Base-by-base conservation (phyloP, 2,329 filamentous ascomycete genomes). In the Trichophyton mentagrophytes region DNA sequence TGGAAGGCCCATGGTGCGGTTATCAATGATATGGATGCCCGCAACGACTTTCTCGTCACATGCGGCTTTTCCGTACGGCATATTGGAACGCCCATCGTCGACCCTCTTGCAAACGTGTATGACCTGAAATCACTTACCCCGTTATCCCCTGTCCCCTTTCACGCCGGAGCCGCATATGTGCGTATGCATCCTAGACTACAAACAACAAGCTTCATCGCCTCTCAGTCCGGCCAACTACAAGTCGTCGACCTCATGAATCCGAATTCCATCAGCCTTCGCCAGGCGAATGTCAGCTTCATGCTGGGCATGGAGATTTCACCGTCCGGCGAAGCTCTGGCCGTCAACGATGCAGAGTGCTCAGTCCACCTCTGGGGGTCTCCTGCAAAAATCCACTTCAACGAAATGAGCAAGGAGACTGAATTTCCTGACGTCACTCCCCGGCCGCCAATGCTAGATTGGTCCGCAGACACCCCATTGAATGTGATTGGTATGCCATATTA, bases 1-100 rank as follows among this genome's bases (percentile, higher is more conserved):
- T 99, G 93, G 88, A 89, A 89, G 70, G 90, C 92, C 0, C 93
- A 99, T 70, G 86, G 87, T 1, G 88, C 89, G 7, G 83, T 85
- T 58, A 89, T 99, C 71, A 96, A 90, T 72, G 92, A 97, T 72
- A 96, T 99, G 89, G 93, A 99, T 76, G 90, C 91, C 7, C 89
- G 93, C 70, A 89, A 93, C 69, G 92, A 97, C 72, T 93, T 93
- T 66, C 85, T 99, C 60, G 88, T 97, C 22, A 97, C 93, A 3
- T 99, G 93, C 72, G 93, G 93, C 40, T 95, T 89, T 74, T 95
- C 92, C 1, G 82, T 90, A 25, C 84, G 92, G 66, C 90, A 91
- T 68, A 80, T 89, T 65, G 84, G 86, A 40, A 84, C 85, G 46
- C 88, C 88, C 64, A 90, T 95, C 77, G 83, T 95, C 38, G 93